These are phyloP conservation scores for Xerophyta viscosa DNA, from an alignment of 106 monocot genomes.

Conservation along the genomic window DNA sequence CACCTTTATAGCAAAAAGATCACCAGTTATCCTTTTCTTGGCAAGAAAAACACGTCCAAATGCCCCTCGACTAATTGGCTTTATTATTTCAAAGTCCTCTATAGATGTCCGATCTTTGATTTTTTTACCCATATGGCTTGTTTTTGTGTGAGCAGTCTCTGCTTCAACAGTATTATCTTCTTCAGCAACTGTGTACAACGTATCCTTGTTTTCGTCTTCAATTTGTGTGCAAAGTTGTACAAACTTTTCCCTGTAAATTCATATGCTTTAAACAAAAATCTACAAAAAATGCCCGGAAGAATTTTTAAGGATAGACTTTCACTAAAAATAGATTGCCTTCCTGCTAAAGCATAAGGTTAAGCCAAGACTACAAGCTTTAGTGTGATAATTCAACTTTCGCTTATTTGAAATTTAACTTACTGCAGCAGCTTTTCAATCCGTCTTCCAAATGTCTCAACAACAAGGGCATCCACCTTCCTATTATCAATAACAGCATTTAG, in stretches of 20 bases:
- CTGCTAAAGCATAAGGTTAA: no score
- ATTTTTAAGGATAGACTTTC: no score
- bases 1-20: constrained; percentile 99
- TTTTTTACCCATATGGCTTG: constrained; percentile 40
- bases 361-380: no score
- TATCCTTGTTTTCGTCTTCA: constrained; percentile 59
- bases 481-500: constrained; percentile 62
- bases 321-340: no score
- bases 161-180: constrained; percentile 46
- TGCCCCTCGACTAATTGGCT: constrained; percentile 96
- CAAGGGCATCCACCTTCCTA: constrained; percentile 80
- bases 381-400: no score
- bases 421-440: constrained; percentile 71
- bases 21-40: constrained; percentile 93
- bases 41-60: constrained; percentile 99
- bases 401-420: constrained; percentile 34
- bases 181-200: constrained; percentile 16
- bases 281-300: no score
- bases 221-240: constrained; percentile 69
- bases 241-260: constrained; percentile 75
- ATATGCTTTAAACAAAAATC: no score
- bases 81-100: constrained; percentile 99
- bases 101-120: constrained; percentile 90
- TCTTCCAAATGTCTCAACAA: constrained; percentile 94
- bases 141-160: constrained; percentile 25